These are phyloP conservation scores for Globisporangium alternatum DNA, from an alignment of 352 stramenopile species.

Conservation along the genomic window DNA sequence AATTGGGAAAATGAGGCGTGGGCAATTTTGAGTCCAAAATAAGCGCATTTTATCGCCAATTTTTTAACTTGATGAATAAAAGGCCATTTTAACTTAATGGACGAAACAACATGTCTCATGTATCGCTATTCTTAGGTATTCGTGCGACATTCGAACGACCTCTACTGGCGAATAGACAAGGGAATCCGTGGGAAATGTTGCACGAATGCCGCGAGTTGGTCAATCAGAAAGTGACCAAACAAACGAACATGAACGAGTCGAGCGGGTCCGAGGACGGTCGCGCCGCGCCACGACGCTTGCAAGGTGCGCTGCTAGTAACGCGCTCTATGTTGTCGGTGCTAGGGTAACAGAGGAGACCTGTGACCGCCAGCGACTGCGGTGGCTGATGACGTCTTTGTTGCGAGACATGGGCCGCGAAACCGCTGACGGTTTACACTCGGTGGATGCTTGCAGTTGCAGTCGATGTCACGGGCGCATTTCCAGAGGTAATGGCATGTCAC, in stretches of 20 bases:
- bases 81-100: background rate
- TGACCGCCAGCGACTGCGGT: background rate
- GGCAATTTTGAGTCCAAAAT: too few species aligned
- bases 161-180: background rate
- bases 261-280: slow-evolving; percentile 1
- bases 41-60: background rate
- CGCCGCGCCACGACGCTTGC: background rate
- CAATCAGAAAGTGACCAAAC: background rate
- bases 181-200: slow-evolving; percentile 15
- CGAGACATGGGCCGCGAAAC: background rate
- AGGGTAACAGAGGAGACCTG: background rate
- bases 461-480: slow-evolving; percentile 17
- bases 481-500: slow-evolving; percentile 18
- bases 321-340: background rate
- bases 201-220: background rate
- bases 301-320: background rate
- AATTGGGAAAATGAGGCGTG: slow-evolving; percentile 4
- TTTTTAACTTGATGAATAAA: background rate
- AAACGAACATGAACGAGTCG: slow-evolving; percentile 1
- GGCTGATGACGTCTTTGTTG: background rate
- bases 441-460: background rate
- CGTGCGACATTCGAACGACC: background rate
- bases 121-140: background rate
- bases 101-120: background rate
- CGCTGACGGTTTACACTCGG: background rate